Conservation (phyloP, 139 green algal genomes). For the Chlorella ohadii region DNA sequence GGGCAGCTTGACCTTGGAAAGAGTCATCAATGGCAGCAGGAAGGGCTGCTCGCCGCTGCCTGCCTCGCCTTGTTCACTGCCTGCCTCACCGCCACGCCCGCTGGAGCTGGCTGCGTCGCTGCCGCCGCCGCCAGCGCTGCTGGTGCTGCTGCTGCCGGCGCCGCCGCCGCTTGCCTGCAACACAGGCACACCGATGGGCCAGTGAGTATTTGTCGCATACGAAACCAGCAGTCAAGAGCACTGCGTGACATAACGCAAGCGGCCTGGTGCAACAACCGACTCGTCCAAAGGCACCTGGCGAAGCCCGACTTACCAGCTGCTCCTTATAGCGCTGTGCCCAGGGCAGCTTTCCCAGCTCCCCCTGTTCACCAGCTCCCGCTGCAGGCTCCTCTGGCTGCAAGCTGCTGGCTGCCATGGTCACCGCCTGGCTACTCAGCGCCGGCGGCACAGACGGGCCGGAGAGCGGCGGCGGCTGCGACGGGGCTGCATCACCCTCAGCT, state of each 20-base stretch:
- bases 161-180: background rate
- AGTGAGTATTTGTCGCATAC: no score
- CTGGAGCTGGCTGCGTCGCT: background rate
- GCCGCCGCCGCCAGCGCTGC: background rate
- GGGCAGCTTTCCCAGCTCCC: background rate
- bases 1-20: constrained; percentile 16
- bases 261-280: no score
- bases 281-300: no score
- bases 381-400: background rate
- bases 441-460: background rate
- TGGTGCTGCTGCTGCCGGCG: background rate
- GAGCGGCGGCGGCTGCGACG: background rate
- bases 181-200: background rate
- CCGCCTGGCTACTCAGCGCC: background rate
- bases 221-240: no score
- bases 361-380: background rate
- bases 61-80: background rate
- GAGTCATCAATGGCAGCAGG: constrained; percentile 27
- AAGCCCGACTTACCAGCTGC: no score
- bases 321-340: background rate
- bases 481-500: background rate
- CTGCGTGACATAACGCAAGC: no score
- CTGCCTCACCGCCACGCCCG: background rate
- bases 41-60: background rate
- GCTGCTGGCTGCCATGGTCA: background rate